Evolutionary conservation across 495 filamentous ascomycete species (phyloP).

Genomic region (Trichoderma parareesei): DNA sequence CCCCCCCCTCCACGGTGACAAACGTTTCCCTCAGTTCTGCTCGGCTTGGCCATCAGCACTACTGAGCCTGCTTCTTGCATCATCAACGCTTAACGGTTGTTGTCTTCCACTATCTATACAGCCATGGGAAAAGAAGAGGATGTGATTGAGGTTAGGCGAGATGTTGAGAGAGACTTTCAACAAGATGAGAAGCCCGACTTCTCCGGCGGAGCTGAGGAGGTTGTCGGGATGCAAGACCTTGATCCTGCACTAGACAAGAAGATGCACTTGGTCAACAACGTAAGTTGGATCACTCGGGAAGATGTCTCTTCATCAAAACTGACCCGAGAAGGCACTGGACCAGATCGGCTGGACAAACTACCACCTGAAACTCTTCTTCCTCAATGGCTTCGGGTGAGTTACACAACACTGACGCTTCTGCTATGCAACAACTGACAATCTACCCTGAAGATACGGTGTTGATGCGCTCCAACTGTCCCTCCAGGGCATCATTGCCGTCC

Average conservation of each 20-base stretch:
- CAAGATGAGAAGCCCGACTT: neutral
- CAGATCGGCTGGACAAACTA: slow-evolving; percentile 86
- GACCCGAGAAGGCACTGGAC: slow-evolving; percentile 57
- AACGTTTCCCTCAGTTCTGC: neutral
- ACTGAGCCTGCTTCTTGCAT: neutral
- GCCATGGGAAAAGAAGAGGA: neutral
- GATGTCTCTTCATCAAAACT: neutral
- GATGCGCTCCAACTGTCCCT: slow-evolving; percentile 4
- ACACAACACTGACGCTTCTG: slow-evolving; percentile 39
- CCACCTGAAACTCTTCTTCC: slow-evolving; percentile 73
- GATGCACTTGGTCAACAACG: slow-evolving; percentile 63
- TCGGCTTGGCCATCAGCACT: neutral
- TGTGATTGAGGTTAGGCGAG: neutral
- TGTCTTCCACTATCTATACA: neutral
- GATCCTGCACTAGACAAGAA: slow-evolving; percentile 58
- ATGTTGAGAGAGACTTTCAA: neutral
- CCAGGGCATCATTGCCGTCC: slow-evolving; percentile 43
- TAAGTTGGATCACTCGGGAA: slow-evolving; percentile 16
- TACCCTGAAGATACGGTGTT: neutral
- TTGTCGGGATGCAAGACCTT: slow-evolving; percentile 32
- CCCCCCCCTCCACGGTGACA: too few species aligned
- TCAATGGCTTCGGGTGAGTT: slow-evolving; percentile 75
- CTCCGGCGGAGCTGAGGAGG: neutral
- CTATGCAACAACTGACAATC: slow-evolving; percentile 13
- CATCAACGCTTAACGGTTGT: too few species aligned